A percentile compares a stretch with the other conserved stretches of the same genome.
phyloP scores from a whole-genome alignment of 331 rosid genomes.

The Arachis monticola region DNA sequence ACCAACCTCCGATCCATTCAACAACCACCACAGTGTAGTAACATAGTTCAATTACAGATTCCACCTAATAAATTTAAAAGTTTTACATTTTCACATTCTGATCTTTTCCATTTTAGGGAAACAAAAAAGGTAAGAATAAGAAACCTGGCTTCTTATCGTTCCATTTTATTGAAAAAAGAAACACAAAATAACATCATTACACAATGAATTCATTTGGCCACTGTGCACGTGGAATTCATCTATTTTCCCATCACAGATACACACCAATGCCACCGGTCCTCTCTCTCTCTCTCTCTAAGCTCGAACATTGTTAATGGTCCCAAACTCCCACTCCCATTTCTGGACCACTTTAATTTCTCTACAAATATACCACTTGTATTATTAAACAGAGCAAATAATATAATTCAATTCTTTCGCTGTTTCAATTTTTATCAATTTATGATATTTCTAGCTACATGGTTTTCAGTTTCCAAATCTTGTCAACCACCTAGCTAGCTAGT shows the following conservation, averaged over 20 bases:
- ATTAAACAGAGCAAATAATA: not conserved
- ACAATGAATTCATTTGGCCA: not conserved
- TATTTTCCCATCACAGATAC: not conserved
- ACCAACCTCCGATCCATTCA: not conserved
- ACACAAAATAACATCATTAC: too few species aligned
- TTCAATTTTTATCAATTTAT: not conserved
- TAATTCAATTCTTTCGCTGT: not conserved
- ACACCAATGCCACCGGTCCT: not conserved
- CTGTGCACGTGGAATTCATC: not conserved
- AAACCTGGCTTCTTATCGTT: too few species aligned
- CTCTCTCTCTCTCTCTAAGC: not conserved
- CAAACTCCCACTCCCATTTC: conserved; percentile 40
- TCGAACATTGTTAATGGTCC: conserved; percentile 39
- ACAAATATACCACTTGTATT: not conserved
- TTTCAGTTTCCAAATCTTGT: not conserved
- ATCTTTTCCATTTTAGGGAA: not conserved
- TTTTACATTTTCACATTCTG: not conserved
- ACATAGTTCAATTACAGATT: not conserved
- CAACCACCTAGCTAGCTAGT: too few species aligned
- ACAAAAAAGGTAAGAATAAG: not conserved
- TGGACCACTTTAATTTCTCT: conserved; percentile 35
- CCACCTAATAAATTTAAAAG: not conserved
- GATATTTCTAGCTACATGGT: not conserved
- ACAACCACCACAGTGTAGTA: not conserved
- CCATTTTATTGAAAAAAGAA: too few species aligned